phyloP scores from a whole-genome alignment of 176 grass and related monocot species.

The Carex scoparia region DNA sequence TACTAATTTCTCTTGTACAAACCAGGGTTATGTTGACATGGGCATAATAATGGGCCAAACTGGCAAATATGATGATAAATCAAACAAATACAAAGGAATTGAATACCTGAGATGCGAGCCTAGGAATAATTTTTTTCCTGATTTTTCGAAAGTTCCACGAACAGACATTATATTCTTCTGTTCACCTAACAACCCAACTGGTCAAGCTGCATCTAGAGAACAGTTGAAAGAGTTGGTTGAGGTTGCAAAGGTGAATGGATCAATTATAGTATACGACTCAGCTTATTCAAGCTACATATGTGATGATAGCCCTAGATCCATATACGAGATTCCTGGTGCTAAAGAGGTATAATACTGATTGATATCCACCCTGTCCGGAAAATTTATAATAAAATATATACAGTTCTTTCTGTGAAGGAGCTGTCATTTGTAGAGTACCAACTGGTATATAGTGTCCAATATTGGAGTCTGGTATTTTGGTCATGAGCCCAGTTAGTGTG shows the following conservation, averaged over 20 bases:
- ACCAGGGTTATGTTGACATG: constrained; percentile 81
- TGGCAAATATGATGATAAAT: constrained; percentile 33
- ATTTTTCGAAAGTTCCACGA: constrained; percentile 49
- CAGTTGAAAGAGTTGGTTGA: constrained; percentile 72
- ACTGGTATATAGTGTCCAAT: background rate
- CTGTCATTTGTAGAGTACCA: background rate
- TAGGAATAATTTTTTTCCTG: constrained; percentile 84
- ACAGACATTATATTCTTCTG: constrained; percentile 98
- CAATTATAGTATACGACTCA: constrained; percentile 81
- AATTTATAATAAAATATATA: background rate
- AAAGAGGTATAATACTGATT: constrained; percentile 40
- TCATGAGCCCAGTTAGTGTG: background rate
- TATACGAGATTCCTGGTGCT: constrained; percentile 84
- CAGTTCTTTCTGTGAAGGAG: background rate
- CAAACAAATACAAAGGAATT: constrained; percentile 54
- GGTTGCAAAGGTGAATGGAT: constrained; percentile 65
- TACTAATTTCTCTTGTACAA: background rate
- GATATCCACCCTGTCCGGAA: background rate
- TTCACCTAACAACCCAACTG: constrained; percentile 96
- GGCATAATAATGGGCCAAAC: constrained; percentile 90
- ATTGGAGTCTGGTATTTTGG: background rate
- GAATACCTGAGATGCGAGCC: constrained; percentile 74
- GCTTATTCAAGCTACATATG: constrained; percentile 71
- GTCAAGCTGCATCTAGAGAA: constrained; percentile 54
- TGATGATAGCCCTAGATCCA: constrained; percentile 40